A percentile compares a stretch with the other conserved stretches of the same genome.
Evolutionary conservation across 2,329 filamentous ascomycete genomes (phyloP).

Genomic region (Teratosphaeria gauchensis): DNA sequence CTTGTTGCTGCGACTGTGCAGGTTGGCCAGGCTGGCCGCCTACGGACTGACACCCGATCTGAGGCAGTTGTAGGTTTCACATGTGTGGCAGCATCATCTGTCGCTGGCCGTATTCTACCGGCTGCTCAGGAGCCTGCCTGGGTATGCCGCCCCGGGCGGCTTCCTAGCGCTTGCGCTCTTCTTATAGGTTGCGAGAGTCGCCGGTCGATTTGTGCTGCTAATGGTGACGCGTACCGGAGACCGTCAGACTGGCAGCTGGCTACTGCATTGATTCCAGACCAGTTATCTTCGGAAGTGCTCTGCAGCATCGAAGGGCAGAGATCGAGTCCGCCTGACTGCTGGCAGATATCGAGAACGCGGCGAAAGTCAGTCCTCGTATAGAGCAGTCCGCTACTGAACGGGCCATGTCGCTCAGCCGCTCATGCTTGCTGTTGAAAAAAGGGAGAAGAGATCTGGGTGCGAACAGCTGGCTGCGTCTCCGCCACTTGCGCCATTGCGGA

Average conservation of each 20-base stretch:
- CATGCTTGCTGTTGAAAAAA: slow-evolving; percentile 39
- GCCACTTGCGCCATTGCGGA: slow-evolving; percentile 43
- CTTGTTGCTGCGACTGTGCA: no score
- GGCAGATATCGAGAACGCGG: slow-evolving; percentile 48
- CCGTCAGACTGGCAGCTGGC: slow-evolving; percentile 50
- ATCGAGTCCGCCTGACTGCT: slow-evolving; percentile 42
- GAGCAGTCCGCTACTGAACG: slow-evolving; percentile 42
- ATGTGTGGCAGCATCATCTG: no score
- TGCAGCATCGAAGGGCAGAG: slow-evolving; percentile 45
- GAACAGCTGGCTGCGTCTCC: slow-evolving; percentile 15
- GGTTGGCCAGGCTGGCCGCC: no score
- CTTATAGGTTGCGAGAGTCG: no score
- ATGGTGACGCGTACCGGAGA: slow-evolving; percentile 44
- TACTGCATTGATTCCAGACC: slow-evolving; percentile 38
- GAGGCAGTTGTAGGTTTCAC: no score
- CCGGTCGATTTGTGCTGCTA: slow-evolving; percentile 34
- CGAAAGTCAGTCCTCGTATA: slow-evolving; percentile 44
- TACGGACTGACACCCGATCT: no score
- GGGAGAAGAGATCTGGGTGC: slow-evolving; percentile 29
- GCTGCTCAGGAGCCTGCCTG: no score
- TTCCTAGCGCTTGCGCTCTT: no score
- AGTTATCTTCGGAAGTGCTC: slow-evolving; percentile 37
- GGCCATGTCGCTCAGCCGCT: slow-evolving; percentile 43
- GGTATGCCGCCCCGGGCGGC: no score
- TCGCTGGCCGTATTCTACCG: no score